Percentiles rank a stretch among this genome's conserved stretches.
phyloP scores from a whole-genome alignment of 2,329 filamentous ascomycete species.

The Stagonosporopsis chrysanthemi region DNA sequence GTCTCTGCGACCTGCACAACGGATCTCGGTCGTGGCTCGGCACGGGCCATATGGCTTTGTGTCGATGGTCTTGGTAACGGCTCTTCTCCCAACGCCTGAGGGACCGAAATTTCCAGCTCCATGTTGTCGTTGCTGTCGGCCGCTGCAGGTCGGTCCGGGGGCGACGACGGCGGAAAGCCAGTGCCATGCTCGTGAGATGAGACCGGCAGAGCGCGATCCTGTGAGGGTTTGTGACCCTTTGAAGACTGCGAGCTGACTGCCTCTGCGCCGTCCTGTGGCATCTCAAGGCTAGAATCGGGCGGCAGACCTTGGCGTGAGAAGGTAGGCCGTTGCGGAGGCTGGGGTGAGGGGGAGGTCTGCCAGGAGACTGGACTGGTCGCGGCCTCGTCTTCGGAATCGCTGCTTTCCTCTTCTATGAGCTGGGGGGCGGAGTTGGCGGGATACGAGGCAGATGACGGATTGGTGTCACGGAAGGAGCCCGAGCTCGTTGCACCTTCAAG shows the following conservation, averaged over 20 bases:
- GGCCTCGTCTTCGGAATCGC: constrained; percentile 15
- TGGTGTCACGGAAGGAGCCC: constrained; percentile 21
- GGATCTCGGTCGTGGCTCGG: constrained; percentile 4
- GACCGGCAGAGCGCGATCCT: constrained; percentile 1
- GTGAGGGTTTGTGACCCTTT: neutral
- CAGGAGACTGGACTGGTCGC: constrained; percentile 30
- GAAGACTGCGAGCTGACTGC: neutral
- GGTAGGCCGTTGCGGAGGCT: constrained; percentile 26
- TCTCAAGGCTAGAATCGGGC: constrained; percentile 41
- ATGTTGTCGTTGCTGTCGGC: constrained; percentile 37
- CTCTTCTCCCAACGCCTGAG: constrained; percentile 41
- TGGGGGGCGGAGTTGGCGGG: constrained; percentile 9
- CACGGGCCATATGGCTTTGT: neutral
- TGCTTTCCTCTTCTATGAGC: constrained; percentile 4
- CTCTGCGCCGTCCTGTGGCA: neutral
- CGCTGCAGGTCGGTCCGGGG: constrained; percentile 12
- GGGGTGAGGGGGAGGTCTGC: constrained; percentile 25
- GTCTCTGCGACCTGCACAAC: constrained; percentile 44
- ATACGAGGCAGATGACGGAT: constrained; percentile 26
- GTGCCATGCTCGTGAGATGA: constrained; percentile 24
- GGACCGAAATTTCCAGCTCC: constrained; percentile 40
- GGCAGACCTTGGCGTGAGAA: constrained; percentile 27
- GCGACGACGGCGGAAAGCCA: constrained; percentile 27
- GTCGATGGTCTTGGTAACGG: neutral
- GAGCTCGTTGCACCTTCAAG: constrained; percentile 16